phyloP scores from a whole-genome alignment of 164 flowering plant species.

The Nelumbo lutea region DNA sequence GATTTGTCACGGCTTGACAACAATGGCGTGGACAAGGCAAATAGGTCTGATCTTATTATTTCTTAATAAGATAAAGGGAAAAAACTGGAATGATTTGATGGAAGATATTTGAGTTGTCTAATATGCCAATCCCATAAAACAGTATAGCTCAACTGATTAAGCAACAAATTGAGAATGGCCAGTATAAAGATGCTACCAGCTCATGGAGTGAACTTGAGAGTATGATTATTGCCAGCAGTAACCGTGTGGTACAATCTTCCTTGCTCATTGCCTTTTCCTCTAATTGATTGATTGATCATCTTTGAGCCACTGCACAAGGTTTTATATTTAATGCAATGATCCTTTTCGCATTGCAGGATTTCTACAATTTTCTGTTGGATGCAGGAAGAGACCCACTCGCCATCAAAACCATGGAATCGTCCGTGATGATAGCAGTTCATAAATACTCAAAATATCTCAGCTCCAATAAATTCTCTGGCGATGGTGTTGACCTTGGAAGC shows the following conservation, averaged over 20 bases:
- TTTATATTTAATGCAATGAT: background rate
- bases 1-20: conserved; percentile 74
- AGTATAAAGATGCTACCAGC: conserved; percentile 47
- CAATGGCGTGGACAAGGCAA: conserved; percentile 44
- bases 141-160: conserved; percentile 63
- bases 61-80: background rate
- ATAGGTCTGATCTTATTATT: conserved; percentile 41
- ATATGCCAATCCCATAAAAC: conserved; percentile 18
- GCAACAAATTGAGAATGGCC: conserved; percentile 41
- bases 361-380: conserved; percentile 80
- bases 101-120: background rate
- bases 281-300: too few species aligned
- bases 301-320: background rate
- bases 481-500: conserved; percentile 30
- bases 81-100: background rate
- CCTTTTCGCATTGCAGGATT: conserved; percentile 44
- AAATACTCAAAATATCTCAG: conserved; percentile 55
- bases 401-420: conserved; percentile 16
- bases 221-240: conserved; percentile 35
- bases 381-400: conserved; percentile 38
- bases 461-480: conserved; percentile 36
- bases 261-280: background rate
- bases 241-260: conserved; percentile 50
- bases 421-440: conserved; percentile 18
- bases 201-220: conserved; percentile 58